phyloP scores from a whole-genome alignment of 139 green algal genomes.

The Volvox reticuliferus region DNA sequence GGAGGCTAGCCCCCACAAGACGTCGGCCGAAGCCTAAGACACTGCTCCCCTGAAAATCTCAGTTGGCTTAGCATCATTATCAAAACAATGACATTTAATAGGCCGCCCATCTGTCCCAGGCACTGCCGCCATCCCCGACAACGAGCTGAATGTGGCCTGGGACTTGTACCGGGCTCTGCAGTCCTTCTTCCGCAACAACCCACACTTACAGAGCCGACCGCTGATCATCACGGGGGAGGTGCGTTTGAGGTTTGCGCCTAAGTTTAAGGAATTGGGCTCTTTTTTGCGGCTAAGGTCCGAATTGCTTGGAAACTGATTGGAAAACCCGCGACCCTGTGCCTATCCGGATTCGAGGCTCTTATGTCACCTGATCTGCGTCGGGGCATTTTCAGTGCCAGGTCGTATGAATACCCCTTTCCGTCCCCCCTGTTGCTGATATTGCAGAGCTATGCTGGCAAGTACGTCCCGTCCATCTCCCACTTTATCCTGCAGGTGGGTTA shows the following conservation, averaged over 20 bases:
- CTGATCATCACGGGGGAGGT: slow-evolving; percentile 19
- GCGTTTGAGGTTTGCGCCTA: too few relatives aligned
- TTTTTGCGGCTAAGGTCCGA: too few relatives aligned
- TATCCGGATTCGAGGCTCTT: too few relatives aligned
- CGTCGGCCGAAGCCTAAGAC: too few relatives aligned
- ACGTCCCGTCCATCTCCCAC: slow-evolving; percentile 67
- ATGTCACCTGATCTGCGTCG: too few relatives aligned
- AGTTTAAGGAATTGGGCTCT: neutral
- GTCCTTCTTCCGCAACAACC: slow-evolving; percentile 57
- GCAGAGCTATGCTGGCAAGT: slow-evolving; percentile 69
- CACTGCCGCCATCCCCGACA: slow-evolving; percentile 54
- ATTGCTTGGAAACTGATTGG: too few relatives aligned
- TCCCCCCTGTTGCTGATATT: neutral
- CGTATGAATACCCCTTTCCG: neutral
- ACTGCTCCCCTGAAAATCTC: too few relatives aligned
- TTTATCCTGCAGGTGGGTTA: slow-evolving; percentile 63
- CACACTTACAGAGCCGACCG: slow-evolving; percentile 44
- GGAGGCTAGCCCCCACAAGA: too few relatives aligned
- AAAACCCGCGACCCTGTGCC: too few relatives aligned
- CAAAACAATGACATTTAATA: too few relatives aligned
- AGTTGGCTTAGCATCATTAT: too few relatives aligned
- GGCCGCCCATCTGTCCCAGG: slow-evolving; percentile 22
- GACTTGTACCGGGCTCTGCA: slow-evolving; percentile 67
- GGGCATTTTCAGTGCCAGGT: too few relatives aligned
- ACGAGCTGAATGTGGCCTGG: slow-evolving; percentile 60